Percentiles rank a stretch among this genome's conserved stretches.
These are phyloP conservation scores for Akanthomyces uredinophilus DNA, from an alignment of 2,329 filamentous ascomycete species.

Conservation along the genomic window DNA sequence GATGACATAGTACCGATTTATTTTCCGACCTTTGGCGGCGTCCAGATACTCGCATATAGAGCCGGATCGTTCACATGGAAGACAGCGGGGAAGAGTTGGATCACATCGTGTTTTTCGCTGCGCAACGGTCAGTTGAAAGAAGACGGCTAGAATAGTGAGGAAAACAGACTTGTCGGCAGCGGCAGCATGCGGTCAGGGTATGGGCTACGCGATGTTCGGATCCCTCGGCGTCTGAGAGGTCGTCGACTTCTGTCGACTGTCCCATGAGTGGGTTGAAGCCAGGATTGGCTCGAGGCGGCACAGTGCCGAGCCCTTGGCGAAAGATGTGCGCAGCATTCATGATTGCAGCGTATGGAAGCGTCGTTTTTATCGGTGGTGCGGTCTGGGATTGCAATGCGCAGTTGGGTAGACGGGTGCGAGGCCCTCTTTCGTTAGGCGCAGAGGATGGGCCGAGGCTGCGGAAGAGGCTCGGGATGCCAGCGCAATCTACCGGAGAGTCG, in stretches of 20 bases:
- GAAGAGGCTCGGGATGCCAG: not conserved
- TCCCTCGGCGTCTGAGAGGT: constrained; percentile 45
- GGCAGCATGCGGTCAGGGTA: constrained; percentile 73
- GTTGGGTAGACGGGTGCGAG: not conserved
- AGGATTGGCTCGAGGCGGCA: constrained; percentile 35
- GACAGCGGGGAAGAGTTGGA: constrained; percentile 82
- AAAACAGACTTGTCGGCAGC: constrained; percentile 66
- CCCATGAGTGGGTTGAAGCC: constrained; percentile 27
- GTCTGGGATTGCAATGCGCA: not conserved
- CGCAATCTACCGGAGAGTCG: not conserved
- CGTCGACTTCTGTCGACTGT: constrained; percentile 32
- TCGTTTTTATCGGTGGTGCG: not conserved
- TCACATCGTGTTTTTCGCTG: constrained; percentile 96
- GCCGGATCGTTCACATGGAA: constrained; percentile 87
- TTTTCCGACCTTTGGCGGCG: constrained; percentile 76
- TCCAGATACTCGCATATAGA: constrained; percentile 95
- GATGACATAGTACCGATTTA: constrained; percentile 88
- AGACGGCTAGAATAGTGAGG: too few relatives aligned
- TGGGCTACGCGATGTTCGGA: constrained; percentile 63
- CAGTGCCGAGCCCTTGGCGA: constrained; percentile 49
- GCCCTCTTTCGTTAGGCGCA: not conserved
- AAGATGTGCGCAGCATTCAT: constrained; percentile 60
- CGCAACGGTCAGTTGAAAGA: constrained; percentile 1
- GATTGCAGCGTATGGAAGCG: not conserved
- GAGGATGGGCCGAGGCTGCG: not conserved